phyloP scores from a whole-genome alignment of 768 basidiomycete species.

The Termitomyces sp. region DNA sequence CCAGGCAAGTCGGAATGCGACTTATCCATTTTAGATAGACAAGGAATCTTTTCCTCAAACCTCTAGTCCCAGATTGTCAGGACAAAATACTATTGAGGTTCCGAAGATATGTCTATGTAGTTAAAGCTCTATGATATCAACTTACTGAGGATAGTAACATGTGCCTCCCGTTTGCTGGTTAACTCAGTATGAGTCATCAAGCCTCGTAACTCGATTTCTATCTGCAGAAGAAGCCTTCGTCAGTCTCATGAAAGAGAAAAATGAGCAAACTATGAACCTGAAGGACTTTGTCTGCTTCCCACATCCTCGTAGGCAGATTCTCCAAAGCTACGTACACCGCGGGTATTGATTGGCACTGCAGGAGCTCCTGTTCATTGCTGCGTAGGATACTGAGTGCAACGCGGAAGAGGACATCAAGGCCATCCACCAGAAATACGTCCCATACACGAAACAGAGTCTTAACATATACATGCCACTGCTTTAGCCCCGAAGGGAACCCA shows the following conservation, averaged over 20 bases:
- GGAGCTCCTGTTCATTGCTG: conserved; percentile 76
- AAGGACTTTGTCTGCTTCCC: conserved; percentile 87
- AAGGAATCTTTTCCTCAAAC: too few species aligned
- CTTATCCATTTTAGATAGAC: too few species aligned
- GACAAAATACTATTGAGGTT: background rate
- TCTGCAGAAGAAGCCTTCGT: conserved; percentile 24
- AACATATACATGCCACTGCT: background rate
- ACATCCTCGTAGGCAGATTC: conserved; percentile 87
- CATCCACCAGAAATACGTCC: conserved; percentile 94
- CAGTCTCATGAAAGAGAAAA: background rate
- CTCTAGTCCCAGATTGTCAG: too few species aligned
- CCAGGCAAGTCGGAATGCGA: conserved; percentile 2
- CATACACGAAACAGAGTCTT: conserved; percentile 95
- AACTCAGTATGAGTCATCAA: conserved; percentile 52
- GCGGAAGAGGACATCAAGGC: conserved; percentile 88
- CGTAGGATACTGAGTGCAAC: conserved; percentile 84
- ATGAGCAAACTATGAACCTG: conserved; percentile 48
- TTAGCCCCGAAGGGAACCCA: background rate
- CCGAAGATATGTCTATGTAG: background rate
- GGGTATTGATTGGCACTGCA: conserved; percentile 79
- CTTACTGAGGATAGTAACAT: conserved; percentile 40
- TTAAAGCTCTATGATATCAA: conserved; percentile 27
- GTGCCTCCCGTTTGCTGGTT: conserved; percentile 45
- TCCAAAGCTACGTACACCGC: conserved; percentile 88
- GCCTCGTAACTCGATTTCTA: conserved; percentile 52